A percentile compares a stretch with the other conserved stretches of the same genome.
Conservation (phyloP, 2,329 filamentous ascomycete species). For the Coniochaeta sp. region DNA sequence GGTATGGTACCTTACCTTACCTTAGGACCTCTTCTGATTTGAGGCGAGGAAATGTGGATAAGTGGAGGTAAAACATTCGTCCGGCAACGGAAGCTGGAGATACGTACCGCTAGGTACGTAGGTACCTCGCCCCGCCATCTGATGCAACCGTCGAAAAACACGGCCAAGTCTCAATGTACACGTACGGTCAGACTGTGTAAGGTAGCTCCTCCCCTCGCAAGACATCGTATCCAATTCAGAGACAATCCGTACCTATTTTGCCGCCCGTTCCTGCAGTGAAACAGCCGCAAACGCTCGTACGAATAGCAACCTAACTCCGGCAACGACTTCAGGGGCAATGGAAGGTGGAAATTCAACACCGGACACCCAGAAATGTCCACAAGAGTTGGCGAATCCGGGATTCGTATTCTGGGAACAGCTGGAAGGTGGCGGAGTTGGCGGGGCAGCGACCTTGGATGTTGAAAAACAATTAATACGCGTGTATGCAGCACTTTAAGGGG, state of each 20-base stretch:
- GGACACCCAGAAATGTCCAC: not conserved
- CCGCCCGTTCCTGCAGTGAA: not conserved
- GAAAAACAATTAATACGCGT: not conserved
- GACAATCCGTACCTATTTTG: not conserved
- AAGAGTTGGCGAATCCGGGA: not conserved
- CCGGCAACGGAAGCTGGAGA: not conserved
- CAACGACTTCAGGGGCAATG: not conserved
- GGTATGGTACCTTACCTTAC: no score
- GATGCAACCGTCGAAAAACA: not conserved
- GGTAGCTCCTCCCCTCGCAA: not conserved
- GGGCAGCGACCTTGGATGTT: slow-evolving; percentile 3
- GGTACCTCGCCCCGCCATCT: not conserved
- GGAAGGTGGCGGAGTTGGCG: slow-evolving; percentile 6
- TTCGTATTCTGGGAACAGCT: not conserved
- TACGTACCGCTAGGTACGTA: not conserved
- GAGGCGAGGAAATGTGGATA: no score
- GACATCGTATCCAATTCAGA: not conserved
- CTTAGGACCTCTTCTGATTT: no score
- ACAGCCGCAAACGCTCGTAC: not conserved
- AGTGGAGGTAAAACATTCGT: no score
- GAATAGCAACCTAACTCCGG: not conserved
- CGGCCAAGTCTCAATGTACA: not conserved
- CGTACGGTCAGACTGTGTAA: no score
- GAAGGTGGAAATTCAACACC: not conserved
- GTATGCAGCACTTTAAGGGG: not conserved